These are phyloP conservation scores for Mortierella sp. DNA, from an alignment of 371 early-diverging fungal genomes.

Conservation along the genomic window DNA sequence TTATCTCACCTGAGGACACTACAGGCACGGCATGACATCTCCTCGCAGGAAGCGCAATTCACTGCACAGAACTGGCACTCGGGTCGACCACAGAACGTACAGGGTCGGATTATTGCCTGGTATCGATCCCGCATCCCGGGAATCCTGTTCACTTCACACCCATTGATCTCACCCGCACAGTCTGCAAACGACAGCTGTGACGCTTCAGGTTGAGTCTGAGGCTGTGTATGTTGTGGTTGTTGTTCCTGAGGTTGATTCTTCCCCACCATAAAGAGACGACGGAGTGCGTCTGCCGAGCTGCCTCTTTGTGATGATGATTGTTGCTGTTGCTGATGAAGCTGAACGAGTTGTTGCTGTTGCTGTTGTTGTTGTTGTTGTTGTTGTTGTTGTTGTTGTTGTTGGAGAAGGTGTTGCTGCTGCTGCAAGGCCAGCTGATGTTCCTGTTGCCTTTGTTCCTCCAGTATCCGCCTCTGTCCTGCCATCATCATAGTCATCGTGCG, in stretches of 20 bases:
- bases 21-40: slow-evolving; percentile 39
- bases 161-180: slow-evolving; percentile 52
- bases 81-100: slow-evolving; percentile 38
- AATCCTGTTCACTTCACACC: slow-evolving; percentile 43
- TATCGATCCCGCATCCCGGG: slow-evolving; percentile 48
- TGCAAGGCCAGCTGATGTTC: slow-evolving; percentile 4
- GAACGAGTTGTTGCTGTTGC: background rate
- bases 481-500: slow-evolving; percentile 49
- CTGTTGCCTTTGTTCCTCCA: slow-evolving; percentile 28
- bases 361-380: slow-evolving; percentile 17
- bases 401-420: slow-evolving; percentile 8
- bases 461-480: slow-evolving; percentile 37
- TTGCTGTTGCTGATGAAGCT: slow-evolving; percentile 15
- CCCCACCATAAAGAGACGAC: slow-evolving; percentile 39
- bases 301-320: slow-evolving; percentile 21
- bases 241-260: slow-evolving; percentile 12
- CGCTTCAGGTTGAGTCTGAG: background rate
- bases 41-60: slow-evolving; percentile 32
- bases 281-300: slow-evolving; percentile 37
- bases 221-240: background rate
- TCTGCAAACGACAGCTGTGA: slow-evolving; percentile 23
- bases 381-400: slow-evolving; percentile 12
- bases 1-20: slow-evolving; percentile 34
- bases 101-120: slow-evolving; percentile 32
- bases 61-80: slow-evolving; percentile 54